Evolutionary conservation across 345 rosid species (phyloP).

Genomic region (Eucalyptus guilfoylei): DNA sequence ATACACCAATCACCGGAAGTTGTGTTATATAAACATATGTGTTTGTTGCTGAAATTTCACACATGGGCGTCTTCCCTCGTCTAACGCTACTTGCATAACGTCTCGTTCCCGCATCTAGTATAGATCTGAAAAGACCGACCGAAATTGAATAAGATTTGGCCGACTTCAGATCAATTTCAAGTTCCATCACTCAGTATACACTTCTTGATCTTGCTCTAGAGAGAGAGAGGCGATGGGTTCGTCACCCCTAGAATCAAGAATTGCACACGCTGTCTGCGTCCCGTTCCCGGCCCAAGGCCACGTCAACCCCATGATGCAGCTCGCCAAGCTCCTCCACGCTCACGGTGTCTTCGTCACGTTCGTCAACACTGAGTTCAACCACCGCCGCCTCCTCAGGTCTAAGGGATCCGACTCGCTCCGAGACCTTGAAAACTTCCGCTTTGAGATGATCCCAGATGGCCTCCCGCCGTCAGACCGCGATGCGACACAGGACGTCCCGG

Average conservation of each 20-base stretch:
- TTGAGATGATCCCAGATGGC: slow-evolving; percentile 12
- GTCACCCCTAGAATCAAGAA: background rate
- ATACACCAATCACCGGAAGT: background rate
- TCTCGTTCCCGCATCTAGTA: background rate
- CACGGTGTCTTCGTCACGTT: slow-evolving; percentile 22
- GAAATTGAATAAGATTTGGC: background rate
- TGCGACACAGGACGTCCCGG: background rate
- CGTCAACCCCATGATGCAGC: slow-evolving; percentile 17
- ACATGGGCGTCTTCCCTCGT: background rate
- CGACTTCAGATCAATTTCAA: background rate
- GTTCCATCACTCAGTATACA: background rate
- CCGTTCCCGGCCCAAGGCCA: slow-evolving; percentile 32
- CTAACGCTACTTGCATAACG: background rate
- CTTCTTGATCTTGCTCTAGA: background rate
- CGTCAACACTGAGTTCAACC: slow-evolving; percentile 19
- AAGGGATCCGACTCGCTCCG: background rate
- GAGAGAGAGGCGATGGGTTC: background rate
- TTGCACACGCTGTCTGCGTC: slow-evolving; percentile 6
- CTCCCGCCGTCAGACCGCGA: slow-evolving; percentile 5
- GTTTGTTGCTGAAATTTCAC: background rate
- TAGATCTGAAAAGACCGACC: background rate
- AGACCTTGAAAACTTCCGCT: background rate
- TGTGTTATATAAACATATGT: background rate
- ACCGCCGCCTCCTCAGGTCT: slow-evolving; percentile 4
- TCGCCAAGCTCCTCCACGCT: slow-evolving; percentile 25